Evolutionary conservation across 73 alveolate genomes (phyloP), one percentile per base, ranked within the genome.

Genomic region (Paramecium sonneborni): DNA sequence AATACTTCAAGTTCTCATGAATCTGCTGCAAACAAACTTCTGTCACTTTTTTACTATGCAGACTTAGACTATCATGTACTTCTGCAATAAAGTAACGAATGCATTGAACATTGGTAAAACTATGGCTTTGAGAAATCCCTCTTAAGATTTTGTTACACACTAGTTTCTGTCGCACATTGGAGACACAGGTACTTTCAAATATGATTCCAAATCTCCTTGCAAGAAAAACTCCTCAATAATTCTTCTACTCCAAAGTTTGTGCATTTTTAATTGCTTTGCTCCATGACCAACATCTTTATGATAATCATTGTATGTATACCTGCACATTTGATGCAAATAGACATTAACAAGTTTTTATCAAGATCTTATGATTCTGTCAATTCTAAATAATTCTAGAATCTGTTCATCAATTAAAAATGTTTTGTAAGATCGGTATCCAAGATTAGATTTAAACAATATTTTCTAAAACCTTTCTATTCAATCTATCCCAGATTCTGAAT

Each of bases 201-300:
- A 57, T 9, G 26, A 20, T 35, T 88, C 94, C n/a, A 43, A 38
- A 85, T 88, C 94, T 39, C 94, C 93, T 69, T 87, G 18, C 5
- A 76, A 57, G 79, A 85, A 85, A 68, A 85, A 85, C 34, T 85
- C 92, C 34, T 85, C 92, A 56, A 56, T 57, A 48, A 85, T 67
- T 67, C 85, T 43, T 55, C 85, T 2, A 52, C 86, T 85, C 92
- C 92, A 85, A 11, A 10, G 28, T 56, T 85, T 67, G 56, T 85
- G 92, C 85, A 85, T 24, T 67, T 85, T 67, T 11, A 85, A 85
- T 57, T 28, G 11, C 23, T 85, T 85, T 1, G 92, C 88, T 8
- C 92, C 85, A 85, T 85, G 92, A 34, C 92, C 92, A 85, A 85
- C 86, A 85, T 85, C 92, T 85, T 52, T 15, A 52, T 52, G 28